Base-by-base conservation (phyloP, 2,329 filamentous ascomycete species). In the Fusarium sororula region DNA sequence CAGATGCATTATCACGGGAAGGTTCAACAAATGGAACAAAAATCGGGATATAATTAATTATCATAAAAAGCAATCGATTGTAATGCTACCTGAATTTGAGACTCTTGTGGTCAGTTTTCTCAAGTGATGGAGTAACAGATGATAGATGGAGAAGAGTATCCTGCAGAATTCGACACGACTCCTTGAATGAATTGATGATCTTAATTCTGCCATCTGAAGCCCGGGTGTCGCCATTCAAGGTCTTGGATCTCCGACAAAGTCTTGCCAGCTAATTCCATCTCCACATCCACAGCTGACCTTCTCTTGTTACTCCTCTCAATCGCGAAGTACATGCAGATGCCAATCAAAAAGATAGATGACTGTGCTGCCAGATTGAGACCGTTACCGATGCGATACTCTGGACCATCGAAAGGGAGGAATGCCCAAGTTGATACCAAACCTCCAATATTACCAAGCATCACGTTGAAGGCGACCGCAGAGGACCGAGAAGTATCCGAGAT, bases 401-500 rank as follows among this genome's bases (percentile, higher is more conserved):
- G 39, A 17, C 54, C 54, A 45, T 57, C 54, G 17, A 57, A 57
- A 22, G 54, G 54, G 5, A 57, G 54, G 20, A 57, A 57, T 20
- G 54, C 54, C 54, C 54, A 57, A 47, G 54, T 57, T 22, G 54
- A 57, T 22, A 57, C 54, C n/a, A 57, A 26, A 15, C 54, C 54
- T 22, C 54, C 39, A 45, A 57, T 57, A 10, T 57, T 57, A 3
- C 54, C 54, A 26, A 57, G 54, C 54, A 57, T 57, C 17, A 57
- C 54, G 54, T 57, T 57, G 28, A 57, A 57, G 32, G 54, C 54
- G 9, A 57, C 28, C 13, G 28, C 54, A 13, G 54, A 57, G 6
- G 54, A 57, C 24, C 54, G 39, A 15, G 54, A 57, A 35, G 54
- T 57, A 57, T 57, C 54, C 3, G 54, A 57, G 18, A 57, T 24